Conservation (phyloP, 371 early-diverging fungal species). For the Gilbertella persicaria region DNA sequence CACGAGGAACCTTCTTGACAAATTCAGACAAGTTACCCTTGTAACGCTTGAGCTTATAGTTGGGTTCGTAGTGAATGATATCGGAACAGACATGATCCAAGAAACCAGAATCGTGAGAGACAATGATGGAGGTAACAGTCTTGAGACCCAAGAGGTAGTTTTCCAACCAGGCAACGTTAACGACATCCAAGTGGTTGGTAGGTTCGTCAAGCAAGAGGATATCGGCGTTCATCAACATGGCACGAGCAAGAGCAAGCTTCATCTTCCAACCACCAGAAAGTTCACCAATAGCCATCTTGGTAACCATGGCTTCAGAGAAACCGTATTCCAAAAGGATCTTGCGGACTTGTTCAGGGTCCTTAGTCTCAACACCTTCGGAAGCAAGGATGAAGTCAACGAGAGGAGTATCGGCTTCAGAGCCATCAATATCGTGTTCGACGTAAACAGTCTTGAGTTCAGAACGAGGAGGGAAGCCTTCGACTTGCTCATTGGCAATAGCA, state of each 20-base stretch:
- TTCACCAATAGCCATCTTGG: constrained; percentile 64
- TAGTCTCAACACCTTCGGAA: constrained; percentile 56
- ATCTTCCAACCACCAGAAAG: constrained; percentile 92
- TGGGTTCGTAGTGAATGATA: constrained; percentile 78
- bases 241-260: constrained; percentile 84
- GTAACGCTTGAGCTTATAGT: constrained; percentile 77
- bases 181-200: constrained; percentile 89
- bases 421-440: constrained; percentile 81
- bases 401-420: constrained; percentile 66
- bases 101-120: constrained; percentile 90
- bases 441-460: constrained; percentile 71
- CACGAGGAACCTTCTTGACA: constrained; percentile 77
- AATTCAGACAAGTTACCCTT: constrained; percentile 85
- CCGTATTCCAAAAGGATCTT: constrained; percentile 67
- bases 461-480: constrained; percentile 78
- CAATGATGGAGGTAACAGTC: constrained; percentile 80
- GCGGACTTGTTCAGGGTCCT: constrained; percentile 52
- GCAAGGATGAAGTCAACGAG: constrained; percentile 69
- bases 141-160: constrained; percentile 72
- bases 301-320: constrained; percentile 68
- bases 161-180: constrained; percentile 82
- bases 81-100: constrained; percentile 84
- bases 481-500: constrained; percentile 73
- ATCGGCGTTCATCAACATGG: constrained; percentile 85
- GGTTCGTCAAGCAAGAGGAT: constrained; percentile 91